phyloP scores from a whole-genome alignment of 805 yeast genomes.

The Ogataea trehaloabstinens region DNA sequence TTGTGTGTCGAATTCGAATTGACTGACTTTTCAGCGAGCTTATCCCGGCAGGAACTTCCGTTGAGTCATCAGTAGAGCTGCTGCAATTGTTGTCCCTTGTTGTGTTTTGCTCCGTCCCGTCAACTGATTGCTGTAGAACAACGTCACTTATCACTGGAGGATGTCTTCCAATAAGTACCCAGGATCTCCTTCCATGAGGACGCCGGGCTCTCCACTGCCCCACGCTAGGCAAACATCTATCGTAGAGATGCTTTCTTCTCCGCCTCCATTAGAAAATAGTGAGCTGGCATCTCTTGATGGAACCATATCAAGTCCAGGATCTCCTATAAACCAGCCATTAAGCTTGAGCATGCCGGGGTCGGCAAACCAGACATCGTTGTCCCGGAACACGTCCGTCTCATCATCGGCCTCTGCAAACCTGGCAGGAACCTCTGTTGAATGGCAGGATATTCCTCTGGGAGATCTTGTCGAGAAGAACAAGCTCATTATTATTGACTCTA shows the following conservation, averaged over 20 bases:
- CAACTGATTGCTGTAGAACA: too few relatives aligned
- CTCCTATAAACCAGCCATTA: conserved; percentile 12
- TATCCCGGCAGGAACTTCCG: too few relatives aligned
- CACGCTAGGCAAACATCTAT: conserved; percentile 61
- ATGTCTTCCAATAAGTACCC: conserved; percentile 33
- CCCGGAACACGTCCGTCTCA: conserved; percentile 38
- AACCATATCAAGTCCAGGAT: conserved; percentile 13
- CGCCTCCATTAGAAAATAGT: conserved; percentile 56
- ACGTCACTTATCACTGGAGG: too few relatives aligned
- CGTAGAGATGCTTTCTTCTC: conserved; percentile 72
- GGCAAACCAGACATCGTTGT: conserved; percentile 21
- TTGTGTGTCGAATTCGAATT: too few relatives aligned
- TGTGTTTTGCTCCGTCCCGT: too few relatives aligned
- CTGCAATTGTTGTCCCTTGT: too few relatives aligned
- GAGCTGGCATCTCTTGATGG: conserved; percentile 15
- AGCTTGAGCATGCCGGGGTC: conserved; percentile 7
- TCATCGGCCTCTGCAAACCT: conserved; percentile 34
- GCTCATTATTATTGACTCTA: conserved; percentile 64
- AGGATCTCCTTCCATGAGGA: conserved; percentile 37
- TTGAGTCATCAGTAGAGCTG: too few relatives aligned
- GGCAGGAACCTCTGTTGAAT: conserved; percentile 42
- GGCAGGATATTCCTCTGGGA: conserved; percentile 69
- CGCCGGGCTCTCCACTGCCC: conserved; percentile 32
- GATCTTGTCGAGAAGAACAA: conserved; percentile 80
- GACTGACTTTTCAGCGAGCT: too few relatives aligned